Evolutionary conservation across 2,329 filamentous ascomycete species (phyloP), one percentile per base, ranked within the genome.

Genomic region (Venturia nashicola): DNA sequence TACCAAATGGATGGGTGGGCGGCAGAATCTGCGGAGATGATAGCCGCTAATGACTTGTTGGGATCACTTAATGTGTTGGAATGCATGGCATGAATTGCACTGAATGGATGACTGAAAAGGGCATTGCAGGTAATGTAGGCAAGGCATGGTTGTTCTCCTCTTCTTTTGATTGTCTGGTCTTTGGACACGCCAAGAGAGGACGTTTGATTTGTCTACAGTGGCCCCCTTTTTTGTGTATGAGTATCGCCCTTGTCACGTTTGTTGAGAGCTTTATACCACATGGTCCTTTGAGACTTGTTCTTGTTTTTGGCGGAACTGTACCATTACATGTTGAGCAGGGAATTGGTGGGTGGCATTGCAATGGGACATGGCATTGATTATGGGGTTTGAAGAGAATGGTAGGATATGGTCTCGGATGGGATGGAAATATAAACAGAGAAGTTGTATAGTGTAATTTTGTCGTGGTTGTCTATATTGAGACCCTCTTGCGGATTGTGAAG

Each of bases 391-490:
- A 20, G 46, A 48, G 3, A 27, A 27, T 9, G 20, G 46, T n/a
- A n/a, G n/a, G n/a, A n/a, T n/a, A n/a, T n/a, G 20, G 23, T 3
- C 32, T 54, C n/a, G 48, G 23, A 36, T 36, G 12, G 51, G 51
- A n/a, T 36, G 5, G 12, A 11, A 55, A 55, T 36, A n/a, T n/a
- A n/a, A 55, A 36, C 5, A 36, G 51, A 55, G 46, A 55, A 55
- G 36, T 16, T 55, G 51, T n/a, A n/a, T 55, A 55, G 32, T 55
- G 51, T 55, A 55, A 55, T 55, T 54, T n/a, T n/a, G n/a, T n/a
- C n/a, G n/a, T n/a, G n/a, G n/a, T n/a, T n/a, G n/a, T n/a, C n/a
- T n/a, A n/a, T n/a, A n/a, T n/a, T n/a, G n/a, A n/a, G n/a, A n/a
- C n/a, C n/a, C n/a, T n/a, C n/a, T 27, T 27, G 27, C 27, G 27